Base-by-base conservation (phyloP, 2,329 filamentous ascomycete species). In the Ascochyta viciae-villosae region DNA sequence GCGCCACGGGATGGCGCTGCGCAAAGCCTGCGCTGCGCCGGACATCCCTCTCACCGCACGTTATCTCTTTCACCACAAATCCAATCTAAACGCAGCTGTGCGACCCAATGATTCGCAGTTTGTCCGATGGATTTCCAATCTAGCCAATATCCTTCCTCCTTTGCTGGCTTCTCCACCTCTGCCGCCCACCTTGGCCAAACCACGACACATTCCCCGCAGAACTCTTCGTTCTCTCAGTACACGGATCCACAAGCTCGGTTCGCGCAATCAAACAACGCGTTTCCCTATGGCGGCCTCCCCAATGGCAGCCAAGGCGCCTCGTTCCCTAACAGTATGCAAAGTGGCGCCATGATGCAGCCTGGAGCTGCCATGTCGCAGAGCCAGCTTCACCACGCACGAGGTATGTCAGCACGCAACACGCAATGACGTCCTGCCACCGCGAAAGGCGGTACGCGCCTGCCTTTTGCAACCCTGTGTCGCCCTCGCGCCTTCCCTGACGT, bases 31-130 rank as follows among this genome's bases (percentile, higher is more conserved):
- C 51, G 37, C 39, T 44, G 54, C 54, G 43, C 29, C 56, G 43
- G 44, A 46, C 54, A 62, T 65, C 65, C 66, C 68, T 70, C 68
- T 71, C 70, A 72, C 69, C 63, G 64, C 67, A 69, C 69, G 67
- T 66, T 69, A 70, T 66, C 65, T 67, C 67, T 64, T 61, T 63
- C 65, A 62, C 64, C 67, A 67, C 70, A 68, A 65, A 71, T 68
- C 53, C 73, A 74, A 74, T 74, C 69, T 72, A 73, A 73, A 65
- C 63, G 66, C 58, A 64, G 67, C 64, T 73, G 72, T 75, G 68
- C 73, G 62, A 76, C 67, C 72, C 73, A 72, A 74, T 75, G 72
- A 73, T 61, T 71, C 61, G 62, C 60, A 66, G 58, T 49, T 58
- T 55, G 54, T 62, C 55, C 66, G 61, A 76, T 76, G 73, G 73